A percentile compares a stretch with the other conserved stretches of the same genome.
phyloP scores from a whole-genome alignment of 2,329 filamentous ascomycete species.

The Colletotrichum sp. region DNA sequence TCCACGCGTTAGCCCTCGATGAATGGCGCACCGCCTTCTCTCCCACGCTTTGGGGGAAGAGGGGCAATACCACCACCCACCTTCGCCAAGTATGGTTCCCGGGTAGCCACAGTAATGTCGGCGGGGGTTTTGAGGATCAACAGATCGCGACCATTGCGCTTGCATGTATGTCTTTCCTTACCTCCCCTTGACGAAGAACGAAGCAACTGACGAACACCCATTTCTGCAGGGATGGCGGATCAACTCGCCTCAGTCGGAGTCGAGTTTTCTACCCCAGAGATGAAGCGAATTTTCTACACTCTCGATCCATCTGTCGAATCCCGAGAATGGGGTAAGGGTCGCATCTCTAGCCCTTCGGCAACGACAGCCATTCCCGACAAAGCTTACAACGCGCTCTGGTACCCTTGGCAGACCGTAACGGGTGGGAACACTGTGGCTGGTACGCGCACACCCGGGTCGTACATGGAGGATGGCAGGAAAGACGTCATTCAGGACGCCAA shows the following conservation, averaged over 20 bases:
- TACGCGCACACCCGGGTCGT: constrained; percentile 26
- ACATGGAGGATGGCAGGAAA: constrained; percentile 21
- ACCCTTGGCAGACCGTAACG: background rate
- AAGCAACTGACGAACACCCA: no score
- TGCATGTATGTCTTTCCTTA: constrained; percentile 15
- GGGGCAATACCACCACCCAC: constrained; percentile 14
- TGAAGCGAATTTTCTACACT: constrained; percentile 23
- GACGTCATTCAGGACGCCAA: constrained; percentile 10
- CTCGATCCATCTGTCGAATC: constrained; percentile 7
- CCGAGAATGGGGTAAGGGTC: constrained; percentile 23
- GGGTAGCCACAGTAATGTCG: constrained; percentile 64
- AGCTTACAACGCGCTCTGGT: background rate
- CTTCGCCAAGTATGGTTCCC: constrained; percentile 53
- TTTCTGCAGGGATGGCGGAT: constrained; percentile 24
- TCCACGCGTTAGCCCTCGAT: constrained; percentile 59
- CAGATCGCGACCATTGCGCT: constrained; percentile 27
- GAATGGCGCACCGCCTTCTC: constrained; percentile 45
- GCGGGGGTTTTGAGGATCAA: constrained; percentile 54
- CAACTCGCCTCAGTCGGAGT: constrained; percentile 25
- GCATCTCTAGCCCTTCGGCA: constrained; percentile 19
- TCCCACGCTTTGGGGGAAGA: constrained; percentile 30
- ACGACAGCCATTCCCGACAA: constrained; percentile 8
- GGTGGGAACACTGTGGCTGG: background rate
- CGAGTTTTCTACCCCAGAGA: constrained; percentile 24
- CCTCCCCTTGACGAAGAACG: background rate